phyloP scores from a whole-genome alignment of 1,284 basidiomycete genomes.

The Grifola frondosa region DNA sequence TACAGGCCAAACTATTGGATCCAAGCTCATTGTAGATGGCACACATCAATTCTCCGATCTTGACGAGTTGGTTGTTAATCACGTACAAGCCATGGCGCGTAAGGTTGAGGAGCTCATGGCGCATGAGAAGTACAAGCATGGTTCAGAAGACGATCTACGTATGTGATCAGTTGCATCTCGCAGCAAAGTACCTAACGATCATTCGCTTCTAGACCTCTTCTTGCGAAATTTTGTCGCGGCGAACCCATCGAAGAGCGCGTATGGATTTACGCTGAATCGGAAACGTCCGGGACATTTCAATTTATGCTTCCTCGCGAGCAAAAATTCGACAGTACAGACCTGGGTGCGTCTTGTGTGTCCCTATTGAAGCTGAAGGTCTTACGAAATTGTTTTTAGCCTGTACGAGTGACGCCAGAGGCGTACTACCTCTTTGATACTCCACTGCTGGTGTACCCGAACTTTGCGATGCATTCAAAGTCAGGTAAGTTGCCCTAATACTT shows the following conservation, averaged over 20 bases:
- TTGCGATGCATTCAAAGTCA: constrained; percentile 94
- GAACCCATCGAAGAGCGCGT: constrained; percentile 92
- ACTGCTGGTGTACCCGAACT: constrained; percentile 86
- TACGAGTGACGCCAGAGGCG: constrained; percentile 87
- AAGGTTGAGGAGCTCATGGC: constrained; percentile 95
- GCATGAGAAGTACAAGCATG: constrained; percentile 94
- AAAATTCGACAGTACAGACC: constrained; percentile 85
- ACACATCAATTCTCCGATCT: constrained; percentile 91
- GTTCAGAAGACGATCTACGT: constrained; percentile 88
- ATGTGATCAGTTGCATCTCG: constrained; percentile 35
- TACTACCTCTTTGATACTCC: constrained; percentile 88
- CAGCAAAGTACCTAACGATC: constrained; percentile 6
- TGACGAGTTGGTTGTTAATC: constrained; percentile 97
- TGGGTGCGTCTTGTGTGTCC: constrained; percentile 63
- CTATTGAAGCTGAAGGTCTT: constrained; percentile 1
- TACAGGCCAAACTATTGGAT: constrained; percentile 67
- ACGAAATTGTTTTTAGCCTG: constrained; percentile 53
- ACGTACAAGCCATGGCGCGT: constrained; percentile 92
- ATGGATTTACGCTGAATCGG: constrained; percentile 93
- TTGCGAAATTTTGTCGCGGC: constrained; percentile 89
- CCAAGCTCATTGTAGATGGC: constrained; percentile 78
- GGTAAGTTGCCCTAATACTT: constrained; percentile 43
- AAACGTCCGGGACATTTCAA: constrained; percentile 92
- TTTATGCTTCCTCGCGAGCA: constrained; percentile 91
- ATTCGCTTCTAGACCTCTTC: constrained; percentile 64